These are phyloP conservation scores for Pichia sp. DNA, from an alignment of 1,139 yeast genomes.

Conservation along the genomic window DNA sequence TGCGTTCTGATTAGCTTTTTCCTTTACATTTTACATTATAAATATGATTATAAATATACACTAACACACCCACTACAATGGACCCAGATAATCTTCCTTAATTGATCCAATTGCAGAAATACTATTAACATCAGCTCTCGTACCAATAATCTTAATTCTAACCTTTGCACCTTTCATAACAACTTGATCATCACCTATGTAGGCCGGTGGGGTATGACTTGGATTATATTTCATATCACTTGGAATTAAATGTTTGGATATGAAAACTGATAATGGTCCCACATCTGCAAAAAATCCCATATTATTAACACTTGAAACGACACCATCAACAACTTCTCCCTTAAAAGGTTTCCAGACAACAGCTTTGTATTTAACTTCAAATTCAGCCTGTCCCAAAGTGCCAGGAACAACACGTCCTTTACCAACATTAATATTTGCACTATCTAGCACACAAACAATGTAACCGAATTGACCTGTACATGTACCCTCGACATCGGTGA, in stretches of 20 bases:
- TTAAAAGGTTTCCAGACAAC: constrained; percentile 98
- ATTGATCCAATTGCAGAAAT: constrained; percentile 96
- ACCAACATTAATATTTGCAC: constrained; percentile 92
- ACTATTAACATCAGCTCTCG: constrained; percentile 94
- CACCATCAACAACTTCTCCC: constrained; percentile 97
- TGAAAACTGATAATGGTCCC: constrained; percentile 93
- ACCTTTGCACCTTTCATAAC: constrained; percentile 92
- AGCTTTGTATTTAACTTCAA: constrained; percentile 92
- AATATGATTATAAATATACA: neutral
- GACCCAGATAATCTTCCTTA: constrained; percentile 94
- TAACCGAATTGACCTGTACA: constrained; percentile 99
- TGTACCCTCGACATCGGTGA: constrained; percentile 96
- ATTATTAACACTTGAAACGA: constrained; percentile 88
- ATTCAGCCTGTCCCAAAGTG: constrained; percentile 84
- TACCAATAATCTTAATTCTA: constrained; percentile 92
- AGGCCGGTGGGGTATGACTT: constrained; percentile 97
- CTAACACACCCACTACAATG: constrained; percentile 33
- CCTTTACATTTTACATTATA: neutral
- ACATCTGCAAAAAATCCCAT: constrained; percentile 98
- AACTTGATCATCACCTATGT: constrained; percentile 90
- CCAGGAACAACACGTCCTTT: constrained; percentile 89
- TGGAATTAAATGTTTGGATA: constrained; percentile 90
- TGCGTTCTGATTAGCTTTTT: too few species aligned
- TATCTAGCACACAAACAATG: constrained; percentile 91
- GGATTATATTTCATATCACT: constrained; percentile 92